Percentiles rank a stretch among this genome's conserved stretches.
These are phyloP conservation scores for Orbilia quercus DNA, from an alignment of 2,329 filamentous ascomycete species.

Conservation along the genomic window DNA sequence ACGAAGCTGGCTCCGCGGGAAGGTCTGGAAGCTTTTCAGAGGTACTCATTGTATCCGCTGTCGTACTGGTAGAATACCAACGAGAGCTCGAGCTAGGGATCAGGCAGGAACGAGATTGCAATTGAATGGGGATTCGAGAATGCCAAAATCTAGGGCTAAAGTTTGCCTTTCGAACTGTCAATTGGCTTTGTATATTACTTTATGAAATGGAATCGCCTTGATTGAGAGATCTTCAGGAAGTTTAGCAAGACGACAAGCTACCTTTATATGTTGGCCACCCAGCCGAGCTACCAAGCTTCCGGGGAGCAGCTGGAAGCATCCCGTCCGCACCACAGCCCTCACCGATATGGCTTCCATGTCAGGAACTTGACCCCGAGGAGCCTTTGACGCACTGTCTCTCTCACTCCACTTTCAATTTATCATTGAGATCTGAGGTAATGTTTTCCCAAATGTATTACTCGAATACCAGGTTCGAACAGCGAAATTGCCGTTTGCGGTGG, in stretches of 20 bases:
- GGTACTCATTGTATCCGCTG: constrained; percentile 24
- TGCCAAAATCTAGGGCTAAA: constrained; percentile 30
- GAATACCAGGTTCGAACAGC: constrained; percentile 17
- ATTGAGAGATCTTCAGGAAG: constrained; percentile 17
- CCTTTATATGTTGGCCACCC: constrained; percentile 52
- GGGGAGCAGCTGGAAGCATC: constrained; percentile 19
- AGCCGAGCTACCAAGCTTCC: constrained; percentile 11
- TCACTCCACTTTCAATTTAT: constrained; percentile 4
- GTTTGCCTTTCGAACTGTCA: constrained; percentile 25
- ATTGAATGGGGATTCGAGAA: constrained; percentile 17
- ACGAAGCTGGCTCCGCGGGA: constrained; percentile 60
- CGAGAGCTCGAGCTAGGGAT: constrained; percentile 18
- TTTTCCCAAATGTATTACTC: constrained; percentile 7
- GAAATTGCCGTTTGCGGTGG: constrained; percentile 10
- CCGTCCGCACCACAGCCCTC: constrained; percentile 18
- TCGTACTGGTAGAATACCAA: constrained; percentile 19
- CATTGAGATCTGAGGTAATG: constrained; percentile 13
- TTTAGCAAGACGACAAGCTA: constrained; percentile 17
- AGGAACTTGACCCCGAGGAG: constrained; percentile 11
- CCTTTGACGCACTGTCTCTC: constrained; percentile 17
- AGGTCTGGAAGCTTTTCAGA: constrained; percentile 35
- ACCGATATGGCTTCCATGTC: constrained; percentile 37
- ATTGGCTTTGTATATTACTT: constrained; percentile 22
- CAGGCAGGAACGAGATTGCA: constrained; percentile 1
- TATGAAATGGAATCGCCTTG: constrained; percentile 16